Evolutionary conservation across 2,329 filamentous ascomycete genomes (phyloP).

Genomic region (Diaporthe sp.): DNA sequence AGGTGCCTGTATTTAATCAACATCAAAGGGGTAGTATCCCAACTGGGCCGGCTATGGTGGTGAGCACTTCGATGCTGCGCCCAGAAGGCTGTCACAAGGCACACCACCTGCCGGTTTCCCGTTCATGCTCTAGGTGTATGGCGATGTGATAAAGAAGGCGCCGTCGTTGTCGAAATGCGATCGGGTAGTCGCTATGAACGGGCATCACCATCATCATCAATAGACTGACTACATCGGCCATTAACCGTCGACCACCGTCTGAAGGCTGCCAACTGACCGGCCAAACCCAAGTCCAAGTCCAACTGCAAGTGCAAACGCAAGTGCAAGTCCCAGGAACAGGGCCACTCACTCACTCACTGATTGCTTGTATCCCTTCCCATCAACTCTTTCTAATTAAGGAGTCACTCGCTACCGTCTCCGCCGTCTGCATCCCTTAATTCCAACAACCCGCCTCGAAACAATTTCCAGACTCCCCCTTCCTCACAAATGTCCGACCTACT

Average conservation of each 20-base stretch:
- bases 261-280: slow-evolving; percentile 8
- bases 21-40: background rate
- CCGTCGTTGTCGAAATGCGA: background rate
- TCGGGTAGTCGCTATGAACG: slow-evolving; percentile 2
- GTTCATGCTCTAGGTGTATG: background rate
- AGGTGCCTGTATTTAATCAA: slow-evolving; percentile 10
- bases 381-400: slow-evolving; percentile 15
- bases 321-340: background rate
- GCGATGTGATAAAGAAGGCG: slow-evolving; percentile 24
- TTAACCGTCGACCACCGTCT: background rate
- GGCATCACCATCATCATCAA: background rate
- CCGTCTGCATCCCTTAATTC: slow-evolving; percentile 1
- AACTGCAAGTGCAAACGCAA: background rate
- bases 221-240: background rate
- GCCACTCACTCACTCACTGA: slow-evolving; percentile 17
- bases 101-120: background rate
- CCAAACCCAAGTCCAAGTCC: slow-evolving; percentile 7
- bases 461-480: background rate
- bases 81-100: background rate
- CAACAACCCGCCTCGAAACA: background rate
- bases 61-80: slow-evolving; percentile 3
- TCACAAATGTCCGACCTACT: slow-evolving; percentile 35
- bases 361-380: background rate
- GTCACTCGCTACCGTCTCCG: background rate
- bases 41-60: background rate